These are phyloP conservation scores for Protomyces inundatus DNA, from an alignment of 1,139 yeast genomes.

Conservation along the genomic window DNA sequence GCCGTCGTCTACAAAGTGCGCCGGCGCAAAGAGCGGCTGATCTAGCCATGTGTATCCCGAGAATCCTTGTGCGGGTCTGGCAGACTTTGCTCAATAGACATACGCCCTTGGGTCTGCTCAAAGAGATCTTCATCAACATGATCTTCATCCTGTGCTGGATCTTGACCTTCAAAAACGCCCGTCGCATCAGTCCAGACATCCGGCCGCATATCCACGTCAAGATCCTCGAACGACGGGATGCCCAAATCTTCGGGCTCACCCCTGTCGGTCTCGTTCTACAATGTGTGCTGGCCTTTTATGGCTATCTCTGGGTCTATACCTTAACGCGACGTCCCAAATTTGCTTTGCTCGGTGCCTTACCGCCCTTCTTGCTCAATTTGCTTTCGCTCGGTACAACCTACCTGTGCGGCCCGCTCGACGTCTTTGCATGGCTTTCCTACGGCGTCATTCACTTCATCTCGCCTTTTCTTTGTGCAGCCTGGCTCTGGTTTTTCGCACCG, in stretches of 20 bases:
- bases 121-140: conserved; percentile 45
- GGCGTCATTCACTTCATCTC: conserved; percentile 84
- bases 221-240: conserved; percentile 45
- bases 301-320: conserved; percentile 17
- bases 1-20: neutral
- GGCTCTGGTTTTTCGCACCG: conserved; percentile 83
- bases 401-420: conserved; percentile 54
- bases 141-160: conserved; percentile 56
- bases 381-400: neutral
- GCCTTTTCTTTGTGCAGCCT: conserved; percentile 78
- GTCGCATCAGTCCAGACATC: conserved; percentile 50
- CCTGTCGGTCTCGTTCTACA: conserved; percentile 12
- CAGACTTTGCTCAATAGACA: conserved; percentile 14
- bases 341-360: conserved; percentile 18
- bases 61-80: conserved; percentile 4
- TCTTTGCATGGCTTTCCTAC: conserved; percentile 92
- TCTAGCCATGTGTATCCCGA: neutral
- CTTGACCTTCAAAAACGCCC: conserved; percentile 56
- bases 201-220: conserved; percentile 55
- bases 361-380: conserved; percentile 14
- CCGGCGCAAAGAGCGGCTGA: neutral
- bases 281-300: conserved; percentile 11
- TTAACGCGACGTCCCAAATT: conserved; percentile 8
- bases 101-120: conserved; percentile 11
- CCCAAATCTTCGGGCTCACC: conserved; percentile 31